Base-by-base conservation (phyloP, 345 rosid species). In the Salix caprea region DNA sequence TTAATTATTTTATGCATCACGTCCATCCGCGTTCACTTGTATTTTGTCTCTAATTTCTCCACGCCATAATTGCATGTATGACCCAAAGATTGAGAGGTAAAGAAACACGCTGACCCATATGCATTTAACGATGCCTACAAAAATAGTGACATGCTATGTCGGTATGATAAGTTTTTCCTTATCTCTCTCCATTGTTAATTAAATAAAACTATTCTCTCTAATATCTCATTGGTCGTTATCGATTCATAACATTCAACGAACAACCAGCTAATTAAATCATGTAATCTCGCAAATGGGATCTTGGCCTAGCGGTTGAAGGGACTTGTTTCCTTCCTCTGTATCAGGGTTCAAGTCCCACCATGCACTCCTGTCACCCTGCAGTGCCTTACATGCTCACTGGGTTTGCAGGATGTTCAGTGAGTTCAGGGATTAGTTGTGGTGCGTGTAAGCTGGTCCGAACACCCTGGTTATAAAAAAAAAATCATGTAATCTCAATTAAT, bases 21-120 rank as follows among this genome's bases (percentile, higher is more conserved):
- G 52, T 14, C 18, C 52, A 46, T 12, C 52, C 52, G 18, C 18
- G 6, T 4, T 46, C 52, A 46, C 52, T 46, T 46, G 16, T 64
- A 16, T 64, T 32, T 42, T 13, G 7, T n/a, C 32, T 11, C 19
- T 48, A 23, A 42, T 46, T 70, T 70, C n/a, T 2, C 23, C 73
- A 6, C 73, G 12, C 39, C 32, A 52, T 30, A 52, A 30, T 50
- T 19, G 74, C 34, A 52, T 0, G 60, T 19, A 21, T 12, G 36
- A 61, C 13, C 65, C 26, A 60, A 52, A 39, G 26, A 44, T 24
- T 24, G 62, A 52, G 66, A 72, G 36, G 74, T 72, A 67, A 56
- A 32, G 87, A 74, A 81, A 81, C 84, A 84, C 42, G 80, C 8
- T 61, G 83, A 71, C 77, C 87, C 87, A 71, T 60, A 16, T 67